Evolutionary conservation across 805 yeast genomes (phyloP).

Genomic region (Cyberlindnera euphorbiae): DNA sequence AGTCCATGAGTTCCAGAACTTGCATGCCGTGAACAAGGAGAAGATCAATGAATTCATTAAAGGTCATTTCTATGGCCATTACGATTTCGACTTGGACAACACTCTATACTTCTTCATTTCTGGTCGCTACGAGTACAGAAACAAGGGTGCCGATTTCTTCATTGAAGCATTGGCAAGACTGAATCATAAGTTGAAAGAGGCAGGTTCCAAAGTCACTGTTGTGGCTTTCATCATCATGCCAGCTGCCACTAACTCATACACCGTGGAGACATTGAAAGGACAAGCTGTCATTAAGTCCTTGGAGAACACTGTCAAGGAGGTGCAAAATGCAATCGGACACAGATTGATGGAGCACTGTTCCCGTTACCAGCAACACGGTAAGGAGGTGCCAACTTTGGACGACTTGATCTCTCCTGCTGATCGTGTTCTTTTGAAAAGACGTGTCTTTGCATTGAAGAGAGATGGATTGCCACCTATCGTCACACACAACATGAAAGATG

Average conservation of each 20-base stretch:
- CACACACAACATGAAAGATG: slow-evolving; percentile 95
- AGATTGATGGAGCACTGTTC: slow-evolving; percentile 90
- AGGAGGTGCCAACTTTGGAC: slow-evolving; percentile 72
- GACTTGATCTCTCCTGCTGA: slow-evolving; percentile 84
- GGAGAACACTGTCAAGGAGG: slow-evolving; percentile 83
- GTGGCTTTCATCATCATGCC: slow-evolving; percentile 99
- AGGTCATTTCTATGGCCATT: slow-evolving; percentile 96
- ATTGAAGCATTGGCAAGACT: slow-evolving; percentile 90
- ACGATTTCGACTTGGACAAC: slow-evolving; percentile 90
- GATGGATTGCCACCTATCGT: slow-evolving; percentile 91
- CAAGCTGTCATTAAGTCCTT: slow-evolving; percentile 94
- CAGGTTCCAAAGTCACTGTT: slow-evolving; percentile 83
- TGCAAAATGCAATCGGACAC: slow-evolving; percentile 80
- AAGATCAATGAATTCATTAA: slow-evolving; percentile 91
- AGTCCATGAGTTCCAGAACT: slow-evolving; percentile 95
- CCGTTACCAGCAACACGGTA: slow-evolving; percentile 50
- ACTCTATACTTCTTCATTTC: slow-evolving; percentile 94
- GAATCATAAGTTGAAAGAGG: slow-evolving; percentile 77
- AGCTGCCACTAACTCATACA: slow-evolving; percentile 87
- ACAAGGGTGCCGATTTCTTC: slow-evolving; percentile 94
- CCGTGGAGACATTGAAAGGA: slow-evolving; percentile 92
- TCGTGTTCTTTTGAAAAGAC: slow-evolving; percentile 80
- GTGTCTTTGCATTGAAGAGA: slow-evolving; percentile 89
- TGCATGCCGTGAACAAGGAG: slow-evolving; percentile 88
- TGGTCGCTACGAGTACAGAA: slow-evolving; percentile 94